Base-by-base conservation (phyloP, 2,329 filamentous ascomycete species). In the Lachnellula subtilissima region DNA sequence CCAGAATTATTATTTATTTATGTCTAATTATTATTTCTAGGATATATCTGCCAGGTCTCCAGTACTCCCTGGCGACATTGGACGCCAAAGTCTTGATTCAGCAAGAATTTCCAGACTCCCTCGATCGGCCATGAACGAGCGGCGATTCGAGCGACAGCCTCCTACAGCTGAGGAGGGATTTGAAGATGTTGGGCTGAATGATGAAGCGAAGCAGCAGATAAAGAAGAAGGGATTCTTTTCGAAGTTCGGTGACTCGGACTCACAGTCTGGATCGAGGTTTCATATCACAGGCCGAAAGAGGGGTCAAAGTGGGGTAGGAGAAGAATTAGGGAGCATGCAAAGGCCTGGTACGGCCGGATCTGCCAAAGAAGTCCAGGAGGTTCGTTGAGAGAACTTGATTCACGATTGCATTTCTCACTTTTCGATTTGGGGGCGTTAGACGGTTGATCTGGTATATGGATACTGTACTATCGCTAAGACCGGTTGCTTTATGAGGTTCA, bases 31-130 rank as follows among this genome's bases (percentile, higher is more conserved):
- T 48, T 7, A n/a, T 55, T 37, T 57, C 56, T 67, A 96, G 92
- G 92, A 97, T 70, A 95, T 97, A 58, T 92, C 88, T 50, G 93
- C 92, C 40, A 86, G 86, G 61, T 94, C 91, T 40, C 93, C 91
- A 8, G 75, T 97, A 54, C 72, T 80, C 50, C 75, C 79, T 59
- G 83, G 88, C 52, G 73, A 78, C 74, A 65, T 79, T 73, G 81
- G 84, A 17, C 87, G 92, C 54, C 87, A 89, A 64, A 94, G 89
- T 54, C 82, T 96, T 61, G 91, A 97, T 70, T 90, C 89, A 6
- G 81, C 85, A 48, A 80, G 84, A 61, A 80, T 82, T 69, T 77
- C 81, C 55, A 80, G 86, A 56, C 76, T 83, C 45, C 83, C 85
- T 17, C 79, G 86, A 58, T 82, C 85, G 8, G 79, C 84, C 7